Percentiles rank a stretch among this genome's conserved stretches.
Evolutionary conservation across 139 green algal genomes (phyloP).

Genomic region (Tetraselmis chui): DNA sequence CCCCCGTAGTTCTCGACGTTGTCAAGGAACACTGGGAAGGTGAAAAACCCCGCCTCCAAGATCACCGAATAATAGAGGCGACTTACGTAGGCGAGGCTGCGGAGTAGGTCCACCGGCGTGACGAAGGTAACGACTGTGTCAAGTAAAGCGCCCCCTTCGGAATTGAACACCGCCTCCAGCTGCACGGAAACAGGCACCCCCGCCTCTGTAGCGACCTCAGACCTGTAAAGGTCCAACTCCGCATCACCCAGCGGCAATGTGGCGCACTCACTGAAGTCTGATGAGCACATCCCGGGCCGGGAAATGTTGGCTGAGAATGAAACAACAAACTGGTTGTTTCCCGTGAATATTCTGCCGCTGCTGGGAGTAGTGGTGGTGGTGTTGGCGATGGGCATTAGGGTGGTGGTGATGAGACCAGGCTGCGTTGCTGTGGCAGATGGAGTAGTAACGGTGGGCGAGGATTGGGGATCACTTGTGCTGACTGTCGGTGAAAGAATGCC

Average conservation of each 20-base stretch:
- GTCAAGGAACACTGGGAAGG: neutral
- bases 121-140: neutral
- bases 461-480: neutral
- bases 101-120: neutral
- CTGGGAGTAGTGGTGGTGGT: conserved; percentile 5
- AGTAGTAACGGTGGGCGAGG: conserved; percentile 1
- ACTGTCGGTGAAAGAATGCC: neutral
- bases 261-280: no score
- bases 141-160: neutral
- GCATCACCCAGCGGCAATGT: no score
- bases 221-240: neutral
- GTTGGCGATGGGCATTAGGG: neutral
- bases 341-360: neutral
- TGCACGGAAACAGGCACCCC: neutral
- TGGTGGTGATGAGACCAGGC: neutral
- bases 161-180: neutral
- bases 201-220: neutral
- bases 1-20: neutral
- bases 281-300: no score
- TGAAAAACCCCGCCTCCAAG: neutral
- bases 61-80: neutral
- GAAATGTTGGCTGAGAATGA: no score
- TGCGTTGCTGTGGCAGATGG: neutral
- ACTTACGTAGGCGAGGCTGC: neutral
- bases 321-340: conserved; percentile 1